Percentiles rank a stretch among this genome's conserved stretches.
phyloP scores from a whole-genome alignment of 2,329 filamentous ascomycete species.

The Xylaria sp. region DNA sequence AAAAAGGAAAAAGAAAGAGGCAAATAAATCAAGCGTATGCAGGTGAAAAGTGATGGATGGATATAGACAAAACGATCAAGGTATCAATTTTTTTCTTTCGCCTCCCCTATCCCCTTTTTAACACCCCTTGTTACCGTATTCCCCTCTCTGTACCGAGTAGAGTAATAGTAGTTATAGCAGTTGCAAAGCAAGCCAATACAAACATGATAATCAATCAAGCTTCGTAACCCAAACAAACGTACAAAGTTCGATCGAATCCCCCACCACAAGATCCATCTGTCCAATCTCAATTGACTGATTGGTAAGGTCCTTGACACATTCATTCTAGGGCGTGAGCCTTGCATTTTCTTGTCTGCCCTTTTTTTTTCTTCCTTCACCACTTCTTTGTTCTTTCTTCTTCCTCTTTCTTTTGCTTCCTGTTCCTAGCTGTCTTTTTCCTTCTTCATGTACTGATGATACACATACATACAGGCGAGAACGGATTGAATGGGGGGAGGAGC shows the following conservation, averaged over 20 bases:
- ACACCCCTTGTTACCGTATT: background rate
- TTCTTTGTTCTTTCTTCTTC: background rate
- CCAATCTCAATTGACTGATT: background rate
- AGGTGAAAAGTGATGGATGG: background rate
- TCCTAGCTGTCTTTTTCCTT: conserved; percentile 6
- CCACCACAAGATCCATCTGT: background rate
- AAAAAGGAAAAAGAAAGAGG: background rate
- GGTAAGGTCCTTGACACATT: conserved; percentile 1
- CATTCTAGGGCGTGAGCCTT: conserved; percentile 31
- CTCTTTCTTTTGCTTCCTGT: conserved; percentile 8
- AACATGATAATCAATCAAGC: conserved; percentile 15
- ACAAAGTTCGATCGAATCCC: background rate
- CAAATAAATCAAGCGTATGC: background rate
- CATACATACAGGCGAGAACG: conserved; percentile 27
- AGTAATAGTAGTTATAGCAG: background rate
- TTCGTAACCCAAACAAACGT: conserved; percentile 14
- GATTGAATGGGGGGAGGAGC: background rate
- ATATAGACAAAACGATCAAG: conserved; percentile 13
- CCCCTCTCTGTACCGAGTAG: conserved; percentile 8
- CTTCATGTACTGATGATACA: conserved; percentile 23
- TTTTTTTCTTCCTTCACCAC: background rate
- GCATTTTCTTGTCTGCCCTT: conserved; percentile 11
- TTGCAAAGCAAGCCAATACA: conserved; percentile 16
- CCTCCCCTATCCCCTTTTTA: background rate
- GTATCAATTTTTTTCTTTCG: conserved; percentile 24